phyloP scores from a whole-genome alignment of 768 basidiomycete species.

The Lactarius sanguifluus region DNA sequence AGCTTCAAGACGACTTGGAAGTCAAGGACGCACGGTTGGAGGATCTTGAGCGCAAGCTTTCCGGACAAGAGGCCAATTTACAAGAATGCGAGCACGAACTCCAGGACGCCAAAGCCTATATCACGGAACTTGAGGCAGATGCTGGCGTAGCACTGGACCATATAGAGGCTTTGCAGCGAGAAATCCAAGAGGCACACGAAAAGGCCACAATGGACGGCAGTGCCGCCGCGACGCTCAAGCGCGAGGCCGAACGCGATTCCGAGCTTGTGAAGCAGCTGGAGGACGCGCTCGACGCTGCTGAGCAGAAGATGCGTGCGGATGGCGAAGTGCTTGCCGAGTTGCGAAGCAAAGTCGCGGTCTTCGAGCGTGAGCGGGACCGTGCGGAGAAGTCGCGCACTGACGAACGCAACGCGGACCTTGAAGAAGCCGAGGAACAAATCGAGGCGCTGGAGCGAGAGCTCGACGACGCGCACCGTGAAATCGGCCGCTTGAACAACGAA shows the following conservation, averaged over 20 bases:
- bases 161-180: constrained; percentile 55
- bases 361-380: constrained; percentile 60
- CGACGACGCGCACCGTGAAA: constrained; percentile 73
- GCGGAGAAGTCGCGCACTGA: constrained; percentile 34
- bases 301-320: constrained; percentile 66
- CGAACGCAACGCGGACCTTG: constrained; percentile 33
- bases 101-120: constrained; percentile 47
- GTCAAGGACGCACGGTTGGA: constrained; percentile 35
- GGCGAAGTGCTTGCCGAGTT: constrained; percentile 53
- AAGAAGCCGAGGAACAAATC: constrained; percentile 50
- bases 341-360: constrained; percentile 47
- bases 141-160: constrained; percentile 51
- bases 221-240: constrained; percentile 35
- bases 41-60: constrained; percentile 29
- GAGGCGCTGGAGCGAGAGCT: constrained; percentile 73
- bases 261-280: constrained; percentile 69
- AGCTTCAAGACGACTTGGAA: constrained; percentile 43
- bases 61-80: constrained; percentile 28
- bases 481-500: constrained; percentile 63
- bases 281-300: constrained; percentile 71
- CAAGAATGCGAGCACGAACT: constrained; percentile 35
- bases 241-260: constrained; percentile 49
- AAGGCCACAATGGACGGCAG: constrained; percentile 45
- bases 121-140: constrained; percentile 62
- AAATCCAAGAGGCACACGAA: constrained; percentile 49